Base-by-base conservation (phyloP, 805 yeast genomes). In the Kuraishia ogatae region DNA sequence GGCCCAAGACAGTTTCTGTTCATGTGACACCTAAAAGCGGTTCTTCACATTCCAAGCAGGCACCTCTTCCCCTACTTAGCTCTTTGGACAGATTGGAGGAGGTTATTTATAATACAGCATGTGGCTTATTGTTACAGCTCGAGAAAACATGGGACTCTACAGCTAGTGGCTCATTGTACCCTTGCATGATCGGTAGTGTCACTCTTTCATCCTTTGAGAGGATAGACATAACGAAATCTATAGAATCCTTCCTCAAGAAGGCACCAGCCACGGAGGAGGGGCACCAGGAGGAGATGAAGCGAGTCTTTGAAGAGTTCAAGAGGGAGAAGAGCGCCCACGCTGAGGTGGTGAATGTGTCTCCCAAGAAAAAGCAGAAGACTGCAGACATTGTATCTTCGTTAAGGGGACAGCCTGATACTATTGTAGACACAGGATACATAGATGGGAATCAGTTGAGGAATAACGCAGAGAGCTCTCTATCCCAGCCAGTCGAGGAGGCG, bases 1-100 rank as follows among this genome's bases (percentile, higher is more conserved):
- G 89, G 51, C 92, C 93, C 1, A 76, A 76, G 48, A 84, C 85
- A 0, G 60, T 85, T 11, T 68, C 76, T 6, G 59, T 84, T 2
- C 76, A 70, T 57, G 62, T 70, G 21, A 62, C 62, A 48, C 65
- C 69, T 15, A 52, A 60, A 3, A 58, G 59, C 1, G 60, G 63
- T 39, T 58, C 59, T 3, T 59, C 67, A 1, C 67, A 64, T 55
- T 72, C 83, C 1, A 72, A 71, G 53, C 84, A 80, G 59, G 63
- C 74, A 22, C 67, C 76, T 2, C 54, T 81, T 0, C 64, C 72
- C 2, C 62, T 72, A 22, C 60, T 68, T 2, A 64, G 68, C 53
- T 72, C 75, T 26, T 63, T 78, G 50, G 74, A 69, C 1, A 73
- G 72, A 53, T 59, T 77, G 13, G 61, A 64, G 52, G 65, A 67